Base-by-base conservation (phyloP, 1,284 basidiomycete species). In the Cutaneotrichosporon cutaneum region DNA sequence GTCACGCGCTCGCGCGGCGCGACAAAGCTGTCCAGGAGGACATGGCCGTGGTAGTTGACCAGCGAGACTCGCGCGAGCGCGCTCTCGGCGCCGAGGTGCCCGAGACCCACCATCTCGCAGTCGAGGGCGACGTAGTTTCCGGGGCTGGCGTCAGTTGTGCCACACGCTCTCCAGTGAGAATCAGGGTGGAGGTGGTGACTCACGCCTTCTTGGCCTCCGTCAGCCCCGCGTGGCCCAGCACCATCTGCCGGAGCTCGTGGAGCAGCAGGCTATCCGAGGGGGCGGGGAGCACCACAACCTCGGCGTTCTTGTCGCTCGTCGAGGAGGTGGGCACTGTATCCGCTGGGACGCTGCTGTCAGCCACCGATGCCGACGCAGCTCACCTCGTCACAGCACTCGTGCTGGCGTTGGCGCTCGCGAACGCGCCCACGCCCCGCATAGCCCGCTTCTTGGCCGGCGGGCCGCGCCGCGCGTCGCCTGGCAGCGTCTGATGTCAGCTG, bases 101-200 rank as follows among this genome's bases (percentile, higher is more conserved):
- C 94, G 7, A 98, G 86, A 1, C 94, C 94, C 4, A 99, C 95
- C 94, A 99, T 98, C 80, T 99, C 94, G 71, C 94, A 97, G 77
- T 98, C 94, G 48, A 98, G 82, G 0, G 92, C 88, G 32, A 95
- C 58, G 68, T 74, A 76, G 59, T 72, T 73, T 5, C 71, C 72
- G 0, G 68, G 68, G 18, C 72, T 73, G 60, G 7, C 35, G 58
- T 65, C 58, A 68, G 63, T 58, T 56, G 16, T 3, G 9, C 27
- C 44, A n/a, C 33, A 36, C 18, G 39, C n/a, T n/a, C n/a, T n/a
- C n/a, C n/a, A n/a, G n/a, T n/a, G 18, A 2, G 2, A 56, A 10
- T 14, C 3, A 14, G 22, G 3, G 14, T 24, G 24, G 11, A n/a
- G 14, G 18, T 5, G 13, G 39, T 5, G 3, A 70, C 75, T 69